Percentiles rank a stretch among this genome's conserved stretches.
These are phyloP conservation scores for Nannochloris sp. DNA, from an alignment of 139 green algal species.

Conservation along the genomic window DNA sequence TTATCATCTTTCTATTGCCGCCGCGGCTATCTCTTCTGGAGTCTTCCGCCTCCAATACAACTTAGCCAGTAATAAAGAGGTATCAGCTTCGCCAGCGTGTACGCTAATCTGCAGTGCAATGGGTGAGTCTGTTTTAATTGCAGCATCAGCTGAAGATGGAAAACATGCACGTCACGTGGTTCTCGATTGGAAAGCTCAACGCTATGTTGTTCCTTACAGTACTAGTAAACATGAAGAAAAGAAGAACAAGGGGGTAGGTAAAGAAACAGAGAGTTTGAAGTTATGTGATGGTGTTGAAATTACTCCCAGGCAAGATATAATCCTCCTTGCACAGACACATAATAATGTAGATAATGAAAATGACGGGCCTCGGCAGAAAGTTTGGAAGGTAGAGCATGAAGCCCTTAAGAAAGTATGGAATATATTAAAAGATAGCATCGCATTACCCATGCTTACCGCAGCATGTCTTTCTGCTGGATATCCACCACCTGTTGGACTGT, in stretches of 20 bases:
- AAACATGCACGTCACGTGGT: neutral
- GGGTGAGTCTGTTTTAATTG: slow-evolving; percentile 3
- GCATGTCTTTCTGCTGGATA: slow-evolving; percentile 24
- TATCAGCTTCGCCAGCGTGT: neutral
- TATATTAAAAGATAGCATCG: slow-evolving; percentile 24
- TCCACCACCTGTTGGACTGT: slow-evolving; percentile 16
- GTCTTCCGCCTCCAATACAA: neutral
- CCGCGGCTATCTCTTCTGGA: neutral
- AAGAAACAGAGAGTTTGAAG: neutral
- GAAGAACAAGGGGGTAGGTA: neutral
- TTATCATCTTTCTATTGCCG: too few relatives aligned
- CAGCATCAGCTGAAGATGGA: neutral
- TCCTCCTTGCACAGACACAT: too few relatives aligned
- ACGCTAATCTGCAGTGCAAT: slow-evolving; percentile 22
- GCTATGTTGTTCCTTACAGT: too few relatives aligned
- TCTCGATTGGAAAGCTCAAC: too few relatives aligned
- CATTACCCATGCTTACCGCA: slow-evolving; percentile 17
- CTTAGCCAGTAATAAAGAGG: neutral
- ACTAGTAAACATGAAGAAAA: too few relatives aligned
- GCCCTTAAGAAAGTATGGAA: slow-evolving; percentile 6
- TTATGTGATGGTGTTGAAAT: neutral
- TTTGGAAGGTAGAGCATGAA: neutral
- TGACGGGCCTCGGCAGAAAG: neutral
- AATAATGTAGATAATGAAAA: too few relatives aligned
- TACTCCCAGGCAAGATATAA: too few relatives aligned